These are phyloP conservation scores for Acanthamoeba divionensis DNA, from an alignment of 208 protist species.

Conservation along the genomic window DNA sequence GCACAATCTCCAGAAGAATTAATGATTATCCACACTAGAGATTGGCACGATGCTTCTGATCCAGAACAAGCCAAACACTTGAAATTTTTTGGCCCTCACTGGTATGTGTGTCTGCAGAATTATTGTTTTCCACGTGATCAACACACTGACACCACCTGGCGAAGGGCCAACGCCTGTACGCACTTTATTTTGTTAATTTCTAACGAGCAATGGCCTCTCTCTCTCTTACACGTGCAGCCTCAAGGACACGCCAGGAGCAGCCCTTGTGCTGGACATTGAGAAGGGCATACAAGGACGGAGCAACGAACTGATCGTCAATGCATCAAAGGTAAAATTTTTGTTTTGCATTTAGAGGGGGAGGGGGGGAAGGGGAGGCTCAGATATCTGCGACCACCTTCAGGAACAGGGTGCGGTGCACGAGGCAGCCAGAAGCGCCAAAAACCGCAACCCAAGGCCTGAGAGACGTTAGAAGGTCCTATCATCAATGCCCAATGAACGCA, in stretches of 20 bases:
- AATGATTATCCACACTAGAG: constrained; percentile 26
- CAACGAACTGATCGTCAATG: constrained; percentile 34
- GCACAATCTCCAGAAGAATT: neutral
- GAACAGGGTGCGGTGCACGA: too few species aligned
- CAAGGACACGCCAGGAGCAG: neutral
- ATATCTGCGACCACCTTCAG: too few species aligned
- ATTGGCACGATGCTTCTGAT: too few species aligned
- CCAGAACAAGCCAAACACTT: too few species aligned
- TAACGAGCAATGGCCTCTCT: neutral
- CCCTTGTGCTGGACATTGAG: constrained; percentile 20
- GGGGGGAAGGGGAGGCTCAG: too few species aligned
- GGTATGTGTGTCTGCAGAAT: neutral
- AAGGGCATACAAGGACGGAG: neutral
- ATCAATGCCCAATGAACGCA: too few species aligned
- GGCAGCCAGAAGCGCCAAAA: too few species aligned
- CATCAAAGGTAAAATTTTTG: neutral
- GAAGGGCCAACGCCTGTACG: too few species aligned
- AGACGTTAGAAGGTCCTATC: too few species aligned
- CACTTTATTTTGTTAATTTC: too few species aligned
- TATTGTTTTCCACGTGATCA: neutral
- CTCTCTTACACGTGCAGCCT: neutral
- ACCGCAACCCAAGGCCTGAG: too few species aligned
- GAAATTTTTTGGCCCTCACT: neutral
- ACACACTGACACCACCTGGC: neutral
- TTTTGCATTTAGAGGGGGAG: too few species aligned